A percentile compares a stretch with the other conserved stretches of the same genome.
These are phyloP conservation scores for Penicillium hesseltinei DNA, from an alignment of 2,329 filamentous ascomycete genomes.

Conservation along the genomic window DNA sequence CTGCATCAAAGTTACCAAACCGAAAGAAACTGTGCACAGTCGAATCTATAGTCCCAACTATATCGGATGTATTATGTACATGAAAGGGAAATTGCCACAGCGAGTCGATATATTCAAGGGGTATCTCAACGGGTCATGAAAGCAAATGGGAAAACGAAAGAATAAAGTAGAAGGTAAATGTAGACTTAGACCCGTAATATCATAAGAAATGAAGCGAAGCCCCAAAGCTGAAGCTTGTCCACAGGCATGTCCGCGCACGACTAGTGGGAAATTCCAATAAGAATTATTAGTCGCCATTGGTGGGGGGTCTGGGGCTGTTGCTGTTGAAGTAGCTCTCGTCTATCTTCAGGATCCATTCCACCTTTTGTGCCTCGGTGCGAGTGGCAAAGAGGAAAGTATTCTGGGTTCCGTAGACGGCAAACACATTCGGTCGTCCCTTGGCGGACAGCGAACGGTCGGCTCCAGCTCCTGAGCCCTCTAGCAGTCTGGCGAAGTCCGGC, in stretches of 20 bases:
- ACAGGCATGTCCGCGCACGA: neutral
- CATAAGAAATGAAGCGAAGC: slow-evolving; percentile 22
- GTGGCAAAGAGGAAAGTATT: slow-evolving; percentile 96
- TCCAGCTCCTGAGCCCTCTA: slow-evolving; percentile 53
- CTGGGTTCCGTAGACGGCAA: slow-evolving; percentile 89
- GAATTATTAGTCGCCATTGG: slow-evolving; percentile 19
- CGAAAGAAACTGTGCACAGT: slow-evolving; percentile 16
- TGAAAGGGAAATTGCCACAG: slow-evolving; percentile 28
- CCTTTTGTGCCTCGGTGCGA: slow-evolving; percentile 84
- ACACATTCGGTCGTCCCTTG: slow-evolving; percentile 66
- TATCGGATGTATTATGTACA: slow-evolving; percentile 38
- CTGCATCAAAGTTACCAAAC: neutral
- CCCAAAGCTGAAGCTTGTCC: slow-evolving; percentile 3
- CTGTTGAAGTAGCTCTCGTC: slow-evolving; percentile 71
- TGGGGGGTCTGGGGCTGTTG: slow-evolving; percentile 26
- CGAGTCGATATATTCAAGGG: slow-evolving; percentile 37
- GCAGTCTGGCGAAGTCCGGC: slow-evolving; percentile 77
- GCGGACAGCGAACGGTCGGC: slow-evolving; percentile 36
- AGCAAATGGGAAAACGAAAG: slow-evolving; percentile 13
- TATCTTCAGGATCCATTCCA: slow-evolving; percentile 94
- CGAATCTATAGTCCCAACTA: slow-evolving; percentile 29
- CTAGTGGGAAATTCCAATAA: neutral
- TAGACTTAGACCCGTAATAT: slow-evolving; percentile 23
- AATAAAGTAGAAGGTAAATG: slow-evolving; percentile 16
- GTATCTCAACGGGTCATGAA: slow-evolving; percentile 39